phyloP scores from a whole-genome alignment of 208 protist species.

The Leishmania major region DNA sequence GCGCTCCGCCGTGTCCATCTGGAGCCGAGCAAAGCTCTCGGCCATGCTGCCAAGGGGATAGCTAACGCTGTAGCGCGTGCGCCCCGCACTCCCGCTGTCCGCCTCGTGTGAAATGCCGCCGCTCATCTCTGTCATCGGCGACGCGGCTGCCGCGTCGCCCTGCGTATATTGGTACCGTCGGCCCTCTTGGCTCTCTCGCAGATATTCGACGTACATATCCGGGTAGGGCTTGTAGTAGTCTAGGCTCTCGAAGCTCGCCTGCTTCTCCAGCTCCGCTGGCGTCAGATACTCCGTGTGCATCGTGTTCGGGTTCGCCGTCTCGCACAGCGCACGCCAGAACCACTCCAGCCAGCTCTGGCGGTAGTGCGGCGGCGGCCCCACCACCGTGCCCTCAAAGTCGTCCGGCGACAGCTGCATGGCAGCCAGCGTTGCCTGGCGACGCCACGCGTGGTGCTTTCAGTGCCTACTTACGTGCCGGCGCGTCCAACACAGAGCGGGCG shows the following conservation, averaged over 20 bases:
- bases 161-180: conserved; percentile 18
- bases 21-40: conserved; percentile 25
- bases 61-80: background rate
- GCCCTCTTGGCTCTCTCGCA: conserved; percentile 43
- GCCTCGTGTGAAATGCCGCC: background rate
- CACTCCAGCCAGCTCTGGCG: conserved; percentile 19
- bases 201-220: conserved; percentile 77
- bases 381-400: conserved; percentile 15
- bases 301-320: conserved; percentile 72
- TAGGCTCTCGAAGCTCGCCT: conserved; percentile 80
- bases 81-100: no score
- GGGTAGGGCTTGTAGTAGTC: conserved; percentile 89
- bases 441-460: background rate
- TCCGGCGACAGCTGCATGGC: conserved; percentile 8
- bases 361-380: conserved; percentile 4
- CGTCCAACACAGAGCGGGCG: background rate
- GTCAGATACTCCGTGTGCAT: conserved; percentile 53
- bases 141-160: conserved; percentile 7
- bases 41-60: conserved; percentile 15
- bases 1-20: conserved; percentile 57
- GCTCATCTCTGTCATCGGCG: conserved; percentile 13
- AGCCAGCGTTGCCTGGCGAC: background rate
- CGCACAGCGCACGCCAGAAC: conserved; percentile 38
- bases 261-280: conserved; percentile 46
- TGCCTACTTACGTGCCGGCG: no score